A percentile compares a stretch with the other conserved stretches of the same genome.
These are phyloP conservation scores for Citrus inodora DNA, from an alignment of 345 rosid genomes.

Conservation along the genomic window DNA sequence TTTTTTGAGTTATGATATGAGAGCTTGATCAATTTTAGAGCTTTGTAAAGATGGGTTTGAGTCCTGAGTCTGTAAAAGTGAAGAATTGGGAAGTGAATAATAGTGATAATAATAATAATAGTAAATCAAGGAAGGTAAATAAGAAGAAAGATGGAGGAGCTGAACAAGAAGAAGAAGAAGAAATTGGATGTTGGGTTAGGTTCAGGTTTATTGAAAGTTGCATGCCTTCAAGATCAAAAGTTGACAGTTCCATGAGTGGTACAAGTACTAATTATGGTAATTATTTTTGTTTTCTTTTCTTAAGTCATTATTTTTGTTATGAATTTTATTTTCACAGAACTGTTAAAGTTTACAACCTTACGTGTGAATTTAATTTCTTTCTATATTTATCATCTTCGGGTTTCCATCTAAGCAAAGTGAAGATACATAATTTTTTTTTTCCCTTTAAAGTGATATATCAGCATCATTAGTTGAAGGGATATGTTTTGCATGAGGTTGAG, in stretches of 20 bases:
- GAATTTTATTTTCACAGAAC: background rate
- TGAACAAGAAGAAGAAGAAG: slow-evolving; percentile 33
- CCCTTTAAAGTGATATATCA: background rate
- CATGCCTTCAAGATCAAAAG: slow-evolving; percentile 79
- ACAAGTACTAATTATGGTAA: slow-evolving; percentile 41
- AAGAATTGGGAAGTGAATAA: slow-evolving; percentile 28
- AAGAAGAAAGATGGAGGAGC: slow-evolving; percentile 44
- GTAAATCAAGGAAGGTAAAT: slow-evolving; percentile 30
- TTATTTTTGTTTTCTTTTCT: background rate
- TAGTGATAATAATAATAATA: background rate
- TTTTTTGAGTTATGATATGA: background rate
- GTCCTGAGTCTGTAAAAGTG: slow-evolving; percentile 32
- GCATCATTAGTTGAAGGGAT: background rate
- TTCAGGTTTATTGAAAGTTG: slow-evolving; percentile 52
- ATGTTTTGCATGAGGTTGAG: background rate
- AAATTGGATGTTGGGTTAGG: slow-evolving; percentile 64
- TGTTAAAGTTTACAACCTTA: background rate
- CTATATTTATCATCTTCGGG: background rate
- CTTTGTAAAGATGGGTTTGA: slow-evolving; percentile 33
- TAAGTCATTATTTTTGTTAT: background rate
- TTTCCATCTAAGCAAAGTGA: background rate
- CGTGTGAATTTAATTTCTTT: background rate
- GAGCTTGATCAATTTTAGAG: background rate
- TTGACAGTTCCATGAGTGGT: slow-evolving; percentile 69
- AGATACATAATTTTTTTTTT: background rate